Evolutionary conservation across 164 flowering plant species (phyloP), one percentile per base, ranked within the genome.

Genomic region (Umbilicus rupestris): DNA sequence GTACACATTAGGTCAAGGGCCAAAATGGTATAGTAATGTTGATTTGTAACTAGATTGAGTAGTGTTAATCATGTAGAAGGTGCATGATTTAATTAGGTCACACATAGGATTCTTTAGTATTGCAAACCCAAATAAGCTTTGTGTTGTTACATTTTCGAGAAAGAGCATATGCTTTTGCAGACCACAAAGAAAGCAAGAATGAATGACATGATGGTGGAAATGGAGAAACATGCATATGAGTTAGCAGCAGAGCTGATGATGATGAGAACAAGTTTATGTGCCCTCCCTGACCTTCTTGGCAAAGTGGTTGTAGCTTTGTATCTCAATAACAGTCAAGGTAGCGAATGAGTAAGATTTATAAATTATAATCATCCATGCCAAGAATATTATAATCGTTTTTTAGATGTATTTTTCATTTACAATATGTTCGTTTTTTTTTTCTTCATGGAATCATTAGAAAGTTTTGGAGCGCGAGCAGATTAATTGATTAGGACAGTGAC

Each of bases 61-160:
- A 15, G 14, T 9, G 44, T 41, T 41, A 41, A 15, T 41, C 9
- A 41, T 9, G 44, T 1, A 9, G 44, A 9, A 9, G 44, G 44
- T 39, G 44, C 47, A 44, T 44, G 47, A 15, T 5, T 50, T 5
- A n/a, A 20, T 20, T 30, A 55, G 31, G 12, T 55, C 31, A 55
- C 28, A 33, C 60, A 55, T 55, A 55, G 33, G 60, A 55, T 55
- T 26, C 59, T 12, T 49, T 49, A 14, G 55, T 8, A 49, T 7
- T 49, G 28, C 28, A 49, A 49, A 28, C 19, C 16, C 60, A 55
- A 55, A 11, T 28, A 24, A 28, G 60, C 19, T 55, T 55, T 28
- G 60, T 50, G 57, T 50, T 50, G n/a, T 55, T 55, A 55, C 60
- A 55, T 55, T 55, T 55, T 3, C 60, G 31, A 55, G 33, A 28